A percentile compares a stretch with the other conserved stretches of the same genome.
Conservation (phyloP, 2,329 filamentous ascomycete species). For the Microdochium bolleyi region DNA sequence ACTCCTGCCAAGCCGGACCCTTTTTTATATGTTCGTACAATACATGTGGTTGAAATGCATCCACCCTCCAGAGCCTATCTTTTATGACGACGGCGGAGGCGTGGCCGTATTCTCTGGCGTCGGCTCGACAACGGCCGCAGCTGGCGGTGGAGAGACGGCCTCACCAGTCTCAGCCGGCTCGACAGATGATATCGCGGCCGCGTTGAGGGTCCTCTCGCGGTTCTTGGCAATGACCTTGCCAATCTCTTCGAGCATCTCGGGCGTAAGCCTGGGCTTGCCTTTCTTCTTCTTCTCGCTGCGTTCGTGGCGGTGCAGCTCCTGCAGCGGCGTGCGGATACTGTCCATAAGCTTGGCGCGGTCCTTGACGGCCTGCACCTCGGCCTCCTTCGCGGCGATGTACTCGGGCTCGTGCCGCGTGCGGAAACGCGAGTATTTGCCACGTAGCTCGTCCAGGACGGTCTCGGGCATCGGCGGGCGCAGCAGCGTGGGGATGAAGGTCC, state of each 20-base stretch:
- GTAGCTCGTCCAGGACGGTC: constrained; percentile 75
- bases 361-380: constrained; percentile 42
- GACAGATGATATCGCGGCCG: constrained; percentile 21
- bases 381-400: constrained; percentile 58
- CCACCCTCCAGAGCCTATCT: too few species aligned
- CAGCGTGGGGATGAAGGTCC: constrained; percentile 72
- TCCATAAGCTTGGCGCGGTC: constrained; percentile 28
- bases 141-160: background rate
- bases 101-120: constrained; percentile 1
- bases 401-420: constrained; percentile 71
- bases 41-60: too few species aligned
- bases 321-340: constrained; percentile 41
- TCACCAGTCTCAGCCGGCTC: background rate
- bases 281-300: constrained; percentile 40
- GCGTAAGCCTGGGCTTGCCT: constrained; percentile 47
- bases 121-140: background rate
- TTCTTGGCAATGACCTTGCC: constrained; percentile 53
- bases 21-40: constrained; percentile 2
- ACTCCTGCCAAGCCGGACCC: too few species aligned
- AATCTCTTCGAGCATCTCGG: constrained; percentile 54
- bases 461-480: constrained; percentile 70
- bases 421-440: constrained; percentile 76
- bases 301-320: constrained; percentile 50
- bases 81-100: constrained; percentile 10
- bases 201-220: constrained; percentile 30